phyloP scores from a whole-genome alignment of 805 yeast genomes.

The Yarrowia bubula region DNA sequence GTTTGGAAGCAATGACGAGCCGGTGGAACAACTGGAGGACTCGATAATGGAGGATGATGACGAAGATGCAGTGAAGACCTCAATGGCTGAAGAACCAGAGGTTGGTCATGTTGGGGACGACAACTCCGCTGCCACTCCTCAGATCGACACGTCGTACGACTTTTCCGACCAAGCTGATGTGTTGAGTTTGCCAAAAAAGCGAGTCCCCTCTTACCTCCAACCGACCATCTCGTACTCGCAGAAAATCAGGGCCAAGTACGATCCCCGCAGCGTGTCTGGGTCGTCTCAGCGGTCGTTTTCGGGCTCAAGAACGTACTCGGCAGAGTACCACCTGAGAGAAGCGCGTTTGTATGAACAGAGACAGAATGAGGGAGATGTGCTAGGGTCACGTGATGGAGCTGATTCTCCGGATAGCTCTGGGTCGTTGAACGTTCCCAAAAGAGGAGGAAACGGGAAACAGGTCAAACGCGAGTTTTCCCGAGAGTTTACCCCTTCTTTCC shows the following conservation, averaged over 20 bases:
- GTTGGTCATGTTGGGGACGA: not conserved
- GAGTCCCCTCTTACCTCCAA: constrained; percentile 21
- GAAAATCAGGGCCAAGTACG: constrained; percentile 13
- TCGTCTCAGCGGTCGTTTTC: constrained; percentile 22
- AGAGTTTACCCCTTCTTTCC: constrained; percentile 12
- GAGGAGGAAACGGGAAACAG: not conserved
- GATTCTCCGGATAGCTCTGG: not conserved
- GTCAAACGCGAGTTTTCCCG: constrained; percentile 1
- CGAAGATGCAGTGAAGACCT: not conserved
- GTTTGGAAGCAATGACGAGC: not conserved
- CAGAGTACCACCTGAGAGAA: constrained; percentile 11
- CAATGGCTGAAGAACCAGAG: not conserved
- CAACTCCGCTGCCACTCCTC: not conserved
- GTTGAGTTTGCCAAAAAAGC: constrained; percentile 2
- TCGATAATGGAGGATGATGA: constrained; percentile 1
- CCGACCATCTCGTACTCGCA: constrained; percentile 23
- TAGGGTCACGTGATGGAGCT: not conserved
- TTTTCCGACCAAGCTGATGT: not conserved
- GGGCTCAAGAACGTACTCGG: constrained; percentile 3
- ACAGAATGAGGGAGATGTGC: constrained; percentile 1
- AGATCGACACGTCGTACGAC: constrained; percentile 7
- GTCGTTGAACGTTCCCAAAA: not conserved
- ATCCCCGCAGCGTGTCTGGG: not conserved
- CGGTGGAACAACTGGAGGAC: not conserved
- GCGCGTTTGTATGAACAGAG: constrained; percentile 6